Evolutionary conservation across 1,139 yeast genomes (phyloP).

Genomic region (Waltiozyma sp.): DNA sequence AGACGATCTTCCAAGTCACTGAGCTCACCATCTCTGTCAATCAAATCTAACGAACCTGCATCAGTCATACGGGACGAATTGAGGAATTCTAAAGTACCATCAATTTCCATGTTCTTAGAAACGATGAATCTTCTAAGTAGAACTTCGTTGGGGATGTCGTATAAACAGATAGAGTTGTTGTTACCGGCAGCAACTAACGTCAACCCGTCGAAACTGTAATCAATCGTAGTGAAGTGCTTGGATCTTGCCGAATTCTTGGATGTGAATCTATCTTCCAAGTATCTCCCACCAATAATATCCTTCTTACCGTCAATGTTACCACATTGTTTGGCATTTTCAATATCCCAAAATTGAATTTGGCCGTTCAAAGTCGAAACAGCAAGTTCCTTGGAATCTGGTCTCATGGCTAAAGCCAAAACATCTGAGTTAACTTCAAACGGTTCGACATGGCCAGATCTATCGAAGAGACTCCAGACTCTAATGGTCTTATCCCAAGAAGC

Average conservation of each 20-base stretch:
- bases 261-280: conserved; percentile 69
- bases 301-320: conserved; percentile 79
- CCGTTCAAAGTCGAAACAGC: conserved; percentile 90
- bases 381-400: conserved; percentile 87
- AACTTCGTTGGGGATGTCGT: conserved; percentile 83
- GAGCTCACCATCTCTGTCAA: conserved; percentile 78
- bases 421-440: conserved; percentile 82
- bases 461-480: conserved; percentile 86
- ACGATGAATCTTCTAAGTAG: conserved; percentile 71
- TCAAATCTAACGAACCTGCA: conserved; percentile 74
- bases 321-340: conserved; percentile 69
- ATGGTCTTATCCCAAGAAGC: conserved; percentile 97
- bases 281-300: conserved; percentile 84
- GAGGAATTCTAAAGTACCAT: conserved; percentile 74
- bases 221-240: conserved; percentile 69
- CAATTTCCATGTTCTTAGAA: conserved; percentile 80
- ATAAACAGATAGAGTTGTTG: conserved; percentile 81
- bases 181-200: conserved; percentile 88
- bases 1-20: conserved; percentile 79
- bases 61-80: conserved; percentile 80
- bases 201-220: conserved; percentile 84
- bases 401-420: conserved; percentile 71
- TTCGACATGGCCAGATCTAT: conserved; percentile 77
- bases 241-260: conserved; percentile 76
- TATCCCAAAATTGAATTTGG: conserved; percentile 71